Evolutionary conservation across 179 eudicot genomes (phyloP).

Genomic region (Dionaea muscipula): DNA sequence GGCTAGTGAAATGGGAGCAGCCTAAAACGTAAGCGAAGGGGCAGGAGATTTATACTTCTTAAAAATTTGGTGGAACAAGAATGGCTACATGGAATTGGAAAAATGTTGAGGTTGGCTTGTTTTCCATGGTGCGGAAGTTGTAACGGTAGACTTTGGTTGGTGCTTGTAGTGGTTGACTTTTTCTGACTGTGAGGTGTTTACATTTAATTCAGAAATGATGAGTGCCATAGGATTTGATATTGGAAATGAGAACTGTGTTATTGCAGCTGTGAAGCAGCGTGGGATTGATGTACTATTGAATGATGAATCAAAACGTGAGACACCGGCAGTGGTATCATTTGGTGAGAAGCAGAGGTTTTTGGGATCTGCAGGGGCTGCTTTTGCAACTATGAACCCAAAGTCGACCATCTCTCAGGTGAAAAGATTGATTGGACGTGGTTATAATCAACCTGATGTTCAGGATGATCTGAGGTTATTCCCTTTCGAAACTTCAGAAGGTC

Average conservation of each 20-base stretch:
- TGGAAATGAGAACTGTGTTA: constrained; percentile 88
- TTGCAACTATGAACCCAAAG: constrained; percentile 66
- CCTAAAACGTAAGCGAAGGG: too few species aligned
- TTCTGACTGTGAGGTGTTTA: not conserved
- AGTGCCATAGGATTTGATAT: constrained; percentile 83
- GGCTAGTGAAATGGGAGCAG: too few species aligned
- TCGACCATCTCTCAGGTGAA: constrained; percentile 78
- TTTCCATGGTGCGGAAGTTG: too few species aligned
- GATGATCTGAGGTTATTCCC: constrained; percentile 55
- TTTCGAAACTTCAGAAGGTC: constrained; percentile 65
- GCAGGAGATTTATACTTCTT: too few species aligned
- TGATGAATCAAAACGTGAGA: constrained; percentile 82
- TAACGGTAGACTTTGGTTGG: too few species aligned
- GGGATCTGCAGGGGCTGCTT: constrained; percentile 77
- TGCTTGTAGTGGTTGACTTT: not conserved
- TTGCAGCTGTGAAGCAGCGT: constrained; percentile 60
- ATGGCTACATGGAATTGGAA: too few species aligned
- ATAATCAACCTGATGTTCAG: constrained; percentile 37
- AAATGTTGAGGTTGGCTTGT: too few species aligned
- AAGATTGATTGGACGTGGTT: constrained; percentile 55
- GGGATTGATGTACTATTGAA: constrained; percentile 83
- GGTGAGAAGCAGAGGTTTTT: constrained; percentile 85
- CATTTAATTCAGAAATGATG: constrained; percentile 26
- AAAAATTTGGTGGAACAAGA: too few species aligned
- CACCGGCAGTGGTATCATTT: constrained; percentile 74